Evolutionary conservation across 495 filamentous ascomycete species (phyloP).

Genomic region (Podospora comata): DNA sequence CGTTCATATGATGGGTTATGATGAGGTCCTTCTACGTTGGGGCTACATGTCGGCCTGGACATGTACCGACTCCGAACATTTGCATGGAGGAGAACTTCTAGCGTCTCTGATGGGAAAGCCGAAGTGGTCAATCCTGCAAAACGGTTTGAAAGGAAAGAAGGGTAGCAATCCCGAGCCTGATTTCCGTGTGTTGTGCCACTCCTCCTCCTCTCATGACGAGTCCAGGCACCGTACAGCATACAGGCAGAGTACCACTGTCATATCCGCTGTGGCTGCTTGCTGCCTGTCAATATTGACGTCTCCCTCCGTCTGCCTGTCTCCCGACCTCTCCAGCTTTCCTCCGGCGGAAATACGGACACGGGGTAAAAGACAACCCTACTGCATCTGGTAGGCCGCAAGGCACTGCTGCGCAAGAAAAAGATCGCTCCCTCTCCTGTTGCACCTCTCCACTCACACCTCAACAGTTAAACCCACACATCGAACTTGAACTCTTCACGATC

Average conservation of each 20-base stretch:
- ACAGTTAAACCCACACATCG: background rate
- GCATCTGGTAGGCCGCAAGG: background rate
- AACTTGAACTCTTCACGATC: background rate
- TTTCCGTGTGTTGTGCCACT: background rate
- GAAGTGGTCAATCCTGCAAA: background rate
- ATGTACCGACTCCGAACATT: background rate
- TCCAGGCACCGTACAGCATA: background rate
- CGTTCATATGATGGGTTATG: background rate
- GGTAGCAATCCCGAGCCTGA: background rate
- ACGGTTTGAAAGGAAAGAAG: background rate
- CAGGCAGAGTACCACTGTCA: background rate
- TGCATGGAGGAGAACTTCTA: background rate
- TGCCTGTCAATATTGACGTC: background rate
- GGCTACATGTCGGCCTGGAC: background rate
- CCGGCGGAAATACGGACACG: background rate
- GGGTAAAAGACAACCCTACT: background rate
- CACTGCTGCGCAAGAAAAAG: background rate
- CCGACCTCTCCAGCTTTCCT: background rate
- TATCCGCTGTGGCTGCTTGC: background rate
- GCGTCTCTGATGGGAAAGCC: background rate
- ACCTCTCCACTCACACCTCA: background rate
- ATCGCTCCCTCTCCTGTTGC: background rate
- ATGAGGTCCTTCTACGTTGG: background rate
- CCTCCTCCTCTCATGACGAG: background rate
- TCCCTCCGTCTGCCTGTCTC: background rate